phyloP scores from a whole-genome alignment of 805 yeast genomes.

The Scheffersomyces amazonensis region DNA sequence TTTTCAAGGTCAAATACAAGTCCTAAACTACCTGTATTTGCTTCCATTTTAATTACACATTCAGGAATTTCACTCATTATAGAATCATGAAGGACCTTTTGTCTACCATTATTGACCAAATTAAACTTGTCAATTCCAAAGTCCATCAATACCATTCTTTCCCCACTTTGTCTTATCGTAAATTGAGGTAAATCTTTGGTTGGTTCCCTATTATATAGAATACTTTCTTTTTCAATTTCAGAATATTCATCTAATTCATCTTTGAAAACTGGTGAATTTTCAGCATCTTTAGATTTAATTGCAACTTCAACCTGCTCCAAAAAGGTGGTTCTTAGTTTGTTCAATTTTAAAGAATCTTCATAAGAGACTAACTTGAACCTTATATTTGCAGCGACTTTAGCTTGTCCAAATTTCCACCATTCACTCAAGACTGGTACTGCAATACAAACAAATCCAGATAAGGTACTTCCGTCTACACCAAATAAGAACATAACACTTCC shows the following conservation, averaged over 20 bases:
- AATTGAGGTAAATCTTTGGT: slow-evolving; percentile 8
- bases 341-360: slow-evolving; percentile 65
- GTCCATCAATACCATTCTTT: slow-evolving; percentile 25
- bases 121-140: slow-evolving; percentile 24
- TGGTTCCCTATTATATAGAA: slow-evolving; percentile 6
- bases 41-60: slow-evolving; percentile 7
- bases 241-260: slow-evolving; percentile 56
- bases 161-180: slow-evolving; percentile 26
- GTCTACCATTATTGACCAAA: slow-evolving; percentile 29
- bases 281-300: slow-evolving; percentile 27
- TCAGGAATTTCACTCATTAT: slow-evolving; percentile 3
- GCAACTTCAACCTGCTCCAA: slow-evolving; percentile 46
- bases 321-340: slow-evolving; percentile 54
- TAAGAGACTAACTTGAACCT: slow-evolving; percentile 75
- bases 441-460: slow-evolving; percentile 96
- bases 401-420: slow-evolving; percentile 98
- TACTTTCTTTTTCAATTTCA: neutral
- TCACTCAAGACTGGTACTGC: slow-evolving; percentile 95
- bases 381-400: slow-evolving; percentile 87
- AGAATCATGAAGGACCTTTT: slow-evolving; percentile 16
- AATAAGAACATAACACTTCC: slow-evolving; percentile 98
- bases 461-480: slow-evolving; percentile 95
- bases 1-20: slow-evolving; percentile 42
- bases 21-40: slow-evolving; percentile 10
- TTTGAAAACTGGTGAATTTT: slow-evolving; percentile 43